phyloP scores from a whole-genome alignment of 371 early-diverging fungal species.

The Umbelopsis sp. region DNA sequence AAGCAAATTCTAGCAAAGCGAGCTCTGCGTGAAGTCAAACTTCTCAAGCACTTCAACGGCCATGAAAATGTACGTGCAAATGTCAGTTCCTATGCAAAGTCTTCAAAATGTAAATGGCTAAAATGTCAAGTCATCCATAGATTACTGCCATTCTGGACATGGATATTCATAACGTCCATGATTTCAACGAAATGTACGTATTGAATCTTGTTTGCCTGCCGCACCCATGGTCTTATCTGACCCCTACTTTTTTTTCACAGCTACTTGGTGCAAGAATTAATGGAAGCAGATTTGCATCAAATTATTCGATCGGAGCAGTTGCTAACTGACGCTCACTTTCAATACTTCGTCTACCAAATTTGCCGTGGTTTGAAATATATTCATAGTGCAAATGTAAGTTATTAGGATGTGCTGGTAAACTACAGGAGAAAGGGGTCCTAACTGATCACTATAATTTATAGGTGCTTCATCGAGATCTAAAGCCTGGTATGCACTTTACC shows the following conservation, averaged over 20 bases:
- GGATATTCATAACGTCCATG: constrained; percentile 55
- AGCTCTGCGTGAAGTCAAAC: constrained; percentile 88
- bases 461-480: constrained; percentile 93
- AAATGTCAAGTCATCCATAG: constrained; percentile 36
- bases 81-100: neutral
- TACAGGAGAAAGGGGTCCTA: no score
- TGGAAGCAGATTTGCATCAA: constrained; percentile 99
- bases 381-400: constrained; percentile 94
- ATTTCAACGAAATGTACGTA: constrained; percentile 86
- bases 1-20: constrained; percentile 86
- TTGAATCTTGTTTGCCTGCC: no score
- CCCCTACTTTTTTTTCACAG: constrained; percentile 29
- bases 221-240: neutral
- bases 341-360: constrained; percentile 98
- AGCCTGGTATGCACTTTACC: constrained; percentile 72
- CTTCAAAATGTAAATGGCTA: no score
- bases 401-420: neutral
- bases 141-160: constrained; percentile 79
- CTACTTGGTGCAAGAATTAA: constrained; percentile 89
- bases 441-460: constrained; percentile 14
- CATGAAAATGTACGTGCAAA: constrained; percentile 79
- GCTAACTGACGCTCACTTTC: constrained; percentile 95
- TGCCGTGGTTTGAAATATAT: constrained; percentile 97
- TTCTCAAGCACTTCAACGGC: constrained; percentile 86
- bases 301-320: constrained; percentile 97